phyloP scores from a whole-genome alignment of 2,329 filamentous ascomycete genomes.

The Ophiosphaerella herpotricha region DNA sequence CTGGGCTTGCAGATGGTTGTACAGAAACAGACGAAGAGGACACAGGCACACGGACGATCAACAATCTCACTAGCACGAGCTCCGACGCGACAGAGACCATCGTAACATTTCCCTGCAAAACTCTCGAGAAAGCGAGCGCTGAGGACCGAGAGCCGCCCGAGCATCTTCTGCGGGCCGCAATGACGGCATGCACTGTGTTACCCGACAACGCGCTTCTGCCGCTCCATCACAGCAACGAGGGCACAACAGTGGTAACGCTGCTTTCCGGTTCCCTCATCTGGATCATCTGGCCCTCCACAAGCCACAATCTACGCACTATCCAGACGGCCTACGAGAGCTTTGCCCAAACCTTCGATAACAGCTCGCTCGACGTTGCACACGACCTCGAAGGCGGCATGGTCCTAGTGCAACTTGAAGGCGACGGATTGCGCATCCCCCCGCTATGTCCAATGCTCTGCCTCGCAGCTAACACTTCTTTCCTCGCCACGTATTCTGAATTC shows the following conservation, averaged over 20 bases:
- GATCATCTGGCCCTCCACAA: constrained; percentile 30
- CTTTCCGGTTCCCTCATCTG: constrained; percentile 20
- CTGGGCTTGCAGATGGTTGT: neutral
- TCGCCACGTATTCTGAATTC: constrained; percentile 12
- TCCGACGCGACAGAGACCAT: neutral
- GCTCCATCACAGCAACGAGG: constrained; percentile 24
- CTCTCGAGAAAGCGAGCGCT: constrained; percentile 9
- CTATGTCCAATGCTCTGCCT: constrained; percentile 18
- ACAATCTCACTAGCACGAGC: constrained; percentile 4
- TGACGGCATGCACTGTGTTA: constrained; percentile 10
- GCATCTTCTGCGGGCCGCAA: constrained; percentile 4
- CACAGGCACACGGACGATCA: constrained; percentile 7
- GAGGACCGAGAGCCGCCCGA: constrained; percentile 1
- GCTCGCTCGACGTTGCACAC: neutral
- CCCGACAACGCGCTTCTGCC: constrained; percentile 5
- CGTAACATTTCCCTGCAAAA: constrained; percentile 12
- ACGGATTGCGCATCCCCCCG: constrained; percentile 21
- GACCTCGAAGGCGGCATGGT: constrained; percentile 20
- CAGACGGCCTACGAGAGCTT: constrained; percentile 11
- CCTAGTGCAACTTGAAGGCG: constrained; percentile 16
- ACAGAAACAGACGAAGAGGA: neutral
- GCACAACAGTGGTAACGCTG: constrained; percentile 17
- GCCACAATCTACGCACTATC: constrained; percentile 16
- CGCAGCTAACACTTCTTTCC: constrained; percentile 8
- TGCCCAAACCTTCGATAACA: neutral